A percentile compares a stretch with the other conserved stretches of the same genome.
Evolutionary conservation across 352 stramenopile species (phyloP).

Genomic region (Stramenopiles sp.): DNA sequence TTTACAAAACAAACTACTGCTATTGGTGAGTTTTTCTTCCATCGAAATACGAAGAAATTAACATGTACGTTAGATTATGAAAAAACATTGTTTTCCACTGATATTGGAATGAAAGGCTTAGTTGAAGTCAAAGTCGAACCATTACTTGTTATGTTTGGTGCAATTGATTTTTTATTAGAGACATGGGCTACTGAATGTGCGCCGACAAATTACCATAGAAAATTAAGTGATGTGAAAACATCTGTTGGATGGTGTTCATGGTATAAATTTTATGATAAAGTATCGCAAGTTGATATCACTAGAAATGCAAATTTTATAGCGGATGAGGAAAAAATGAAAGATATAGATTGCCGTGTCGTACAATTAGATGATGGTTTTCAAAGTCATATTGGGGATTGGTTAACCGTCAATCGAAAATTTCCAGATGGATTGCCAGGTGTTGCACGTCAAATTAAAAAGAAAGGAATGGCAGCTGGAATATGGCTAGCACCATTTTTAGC

Average conservation of each 20-base stretch:
- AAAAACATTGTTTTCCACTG: conserved; percentile 4
- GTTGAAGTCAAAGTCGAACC: not conserved
- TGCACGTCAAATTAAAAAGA: not conserved
- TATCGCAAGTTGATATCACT: not conserved
- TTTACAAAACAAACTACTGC: conserved; percentile 6
- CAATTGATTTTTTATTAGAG: not conserved
- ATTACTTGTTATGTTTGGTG: not conserved
- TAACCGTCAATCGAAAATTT: not conserved
- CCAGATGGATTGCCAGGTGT: conserved; percentile 4
- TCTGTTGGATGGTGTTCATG: conserved; percentile 3
- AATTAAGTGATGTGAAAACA: not conserved
- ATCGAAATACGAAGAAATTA: not conserved
- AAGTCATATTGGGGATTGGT: conserved; percentile 4
- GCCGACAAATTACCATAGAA: not conserved
- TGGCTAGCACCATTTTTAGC: conserved; percentile 4
- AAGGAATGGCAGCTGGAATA: conserved; percentile 4
- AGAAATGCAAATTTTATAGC: not conserved
- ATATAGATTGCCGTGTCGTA: not conserved
- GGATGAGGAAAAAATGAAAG: not conserved
- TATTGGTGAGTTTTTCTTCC: conserved; percentile 5
- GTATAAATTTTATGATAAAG: not conserved
- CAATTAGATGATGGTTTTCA: conserved; percentile 1
- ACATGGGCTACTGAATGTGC: not conserved
- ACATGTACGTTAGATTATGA: not conserved
- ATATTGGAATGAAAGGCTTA: not conserved